A percentile compares a stretch with the other conserved stretches of the same genome.
Evolutionary conservation across 1,139 yeast genomes (phyloP).

Genomic region (Wickerhamomyces sp.): DNA sequence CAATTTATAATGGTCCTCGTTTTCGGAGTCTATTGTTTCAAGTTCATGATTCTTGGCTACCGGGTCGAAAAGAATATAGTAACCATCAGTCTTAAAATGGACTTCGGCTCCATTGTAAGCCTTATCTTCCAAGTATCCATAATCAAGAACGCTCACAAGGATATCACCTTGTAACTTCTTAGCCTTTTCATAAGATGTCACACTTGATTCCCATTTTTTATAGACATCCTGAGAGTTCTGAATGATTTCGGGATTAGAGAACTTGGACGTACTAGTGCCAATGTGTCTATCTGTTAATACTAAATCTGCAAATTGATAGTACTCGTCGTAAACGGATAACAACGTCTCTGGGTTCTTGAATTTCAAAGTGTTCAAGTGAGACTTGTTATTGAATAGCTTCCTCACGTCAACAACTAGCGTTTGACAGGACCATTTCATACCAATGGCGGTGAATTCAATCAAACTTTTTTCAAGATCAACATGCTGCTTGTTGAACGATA

Average conservation of each 20-base stretch:
- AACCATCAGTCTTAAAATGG: constrained; percentile 24
- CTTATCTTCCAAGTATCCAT: constrained; percentile 21
- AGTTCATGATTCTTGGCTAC: constrained; percentile 11
- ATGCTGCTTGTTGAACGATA: constrained; percentile 14
- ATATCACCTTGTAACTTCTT: constrained; percentile 17
- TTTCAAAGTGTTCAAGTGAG: constrained; percentile 3
- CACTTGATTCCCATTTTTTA: constrained; percentile 17
- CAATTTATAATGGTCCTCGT: constrained; percentile 11
- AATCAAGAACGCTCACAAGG: constrained; percentile 19
- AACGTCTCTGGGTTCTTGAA: constrained; percentile 7
- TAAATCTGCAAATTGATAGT: constrained; percentile 13
- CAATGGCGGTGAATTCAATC: constrained; percentile 17
- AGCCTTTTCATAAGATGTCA: constrained; percentile 17
- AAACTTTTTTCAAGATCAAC: constrained; percentile 18
- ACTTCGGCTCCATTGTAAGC: constrained; percentile 11
- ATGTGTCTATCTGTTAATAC: constrained; percentile 15
- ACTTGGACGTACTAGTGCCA: constrained; percentile 5
- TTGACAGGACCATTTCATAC: constrained; percentile 23
- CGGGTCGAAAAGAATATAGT: constrained; percentile 20
- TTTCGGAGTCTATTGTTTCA: constrained; percentile 9
- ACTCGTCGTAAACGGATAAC: constrained; percentile 22
- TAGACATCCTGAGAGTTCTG: constrained; percentile 12
- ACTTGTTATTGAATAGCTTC: constrained; percentile 13
- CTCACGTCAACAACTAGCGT: constrained; percentile 17
- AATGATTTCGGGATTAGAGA: constrained; percentile 10